Conservation (phyloP, 2,329 filamentous ascomycete species). For the Teratosphaeria epicoccoides region DNA sequence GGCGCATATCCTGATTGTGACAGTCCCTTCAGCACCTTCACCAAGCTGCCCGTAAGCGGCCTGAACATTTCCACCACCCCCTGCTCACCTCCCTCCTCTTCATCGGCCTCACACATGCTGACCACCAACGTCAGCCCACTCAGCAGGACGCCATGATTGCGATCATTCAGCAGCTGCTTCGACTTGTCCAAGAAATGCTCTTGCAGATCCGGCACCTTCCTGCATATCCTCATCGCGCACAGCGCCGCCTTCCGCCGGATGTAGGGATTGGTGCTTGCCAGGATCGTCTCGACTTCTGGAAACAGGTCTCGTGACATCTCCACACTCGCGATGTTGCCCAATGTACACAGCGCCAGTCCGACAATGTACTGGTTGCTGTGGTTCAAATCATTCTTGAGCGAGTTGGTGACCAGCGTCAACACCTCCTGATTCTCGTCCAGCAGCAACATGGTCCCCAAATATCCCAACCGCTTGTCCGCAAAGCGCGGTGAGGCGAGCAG, state of each 20-base stretch:
- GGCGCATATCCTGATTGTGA: conserved; percentile 94
- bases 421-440: conserved; percentile 99
- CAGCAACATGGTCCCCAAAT: conserved; percentile 89
- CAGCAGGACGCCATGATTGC: conserved; percentile 90
- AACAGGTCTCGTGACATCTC: conserved; percentile 98
- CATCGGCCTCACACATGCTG: conserved; percentile 89
- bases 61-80: conserved; percentile 86
- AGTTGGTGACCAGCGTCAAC: conserved; percentile 92
- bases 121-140: conserved; percentile 86
- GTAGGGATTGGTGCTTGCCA: conserved; percentile 94
- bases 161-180: conserved; percentile 73
- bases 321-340: conserved; percentile 94
- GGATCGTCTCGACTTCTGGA: conserved; percentile 81
- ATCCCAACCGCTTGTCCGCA: conserved; percentile 91
- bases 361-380: conserved; percentile 99
- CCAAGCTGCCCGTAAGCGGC: conserved; percentile 70
- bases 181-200: conserved; percentile 97
- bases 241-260: conserved; percentile 92
- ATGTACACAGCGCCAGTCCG: conserved; percentile 85
- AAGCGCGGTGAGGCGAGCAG: conserved; percentile 92
- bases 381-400: conserved; percentile 82
- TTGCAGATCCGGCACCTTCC: conserved; percentile 92
- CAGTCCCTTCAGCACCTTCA: conserved; percentile 82
- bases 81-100: conserved; percentile 81
- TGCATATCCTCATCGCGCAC: conserved; percentile 98